Evolutionary conservation across 2,329 filamentous ascomycete species (phyloP).

Genomic region (Periconia macrospinosa): DNA sequence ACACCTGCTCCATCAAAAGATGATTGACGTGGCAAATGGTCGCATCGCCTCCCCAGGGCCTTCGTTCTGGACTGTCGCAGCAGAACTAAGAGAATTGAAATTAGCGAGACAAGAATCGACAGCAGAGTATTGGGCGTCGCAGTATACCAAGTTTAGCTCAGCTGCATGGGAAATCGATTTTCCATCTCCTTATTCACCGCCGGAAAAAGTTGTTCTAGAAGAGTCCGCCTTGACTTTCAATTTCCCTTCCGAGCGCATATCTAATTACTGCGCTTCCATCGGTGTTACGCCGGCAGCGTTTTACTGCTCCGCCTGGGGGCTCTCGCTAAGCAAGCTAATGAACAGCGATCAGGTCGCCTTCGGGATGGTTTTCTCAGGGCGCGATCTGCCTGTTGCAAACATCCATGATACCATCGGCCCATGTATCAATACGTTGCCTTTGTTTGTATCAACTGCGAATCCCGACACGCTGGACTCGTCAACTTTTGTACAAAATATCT

Average conservation of each 20-base stretch:
- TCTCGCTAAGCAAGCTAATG: constrained; percentile 33
- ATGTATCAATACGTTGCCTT: constrained; percentile 31
- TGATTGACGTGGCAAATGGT: constrained; percentile 13
- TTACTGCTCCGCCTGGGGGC: constrained; percentile 43
- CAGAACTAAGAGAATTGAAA: constrained; percentile 7
- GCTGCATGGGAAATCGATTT: not conserved
- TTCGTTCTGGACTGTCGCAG: constrained; percentile 3
- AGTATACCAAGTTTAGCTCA: not conserved
- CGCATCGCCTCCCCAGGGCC: not conserved
- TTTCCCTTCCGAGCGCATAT: not conserved
- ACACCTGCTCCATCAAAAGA: constrained; percentile 20
- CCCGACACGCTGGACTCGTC: not conserved
- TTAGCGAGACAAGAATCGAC: not conserved
- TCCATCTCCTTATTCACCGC: not conserved
- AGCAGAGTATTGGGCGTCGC: constrained; percentile 10
- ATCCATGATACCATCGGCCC: constrained; percentile 38
- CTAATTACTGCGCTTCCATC: not conserved
- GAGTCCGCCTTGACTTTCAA: not conserved
- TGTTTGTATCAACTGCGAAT: constrained; percentile 7
- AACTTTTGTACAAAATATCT: constrained; percentile 8
- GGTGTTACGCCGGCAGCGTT: constrained; percentile 17
- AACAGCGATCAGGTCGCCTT: constrained; percentile 37
- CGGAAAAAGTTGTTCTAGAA: not conserved
- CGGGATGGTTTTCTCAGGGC: constrained; percentile 41
- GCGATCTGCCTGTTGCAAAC: constrained; percentile 35